These are phyloP conservation scores for Blakeslea trispora DNA, from an alignment of 371 early-diverging fungal genomes.

Conservation along the genomic window DNA sequence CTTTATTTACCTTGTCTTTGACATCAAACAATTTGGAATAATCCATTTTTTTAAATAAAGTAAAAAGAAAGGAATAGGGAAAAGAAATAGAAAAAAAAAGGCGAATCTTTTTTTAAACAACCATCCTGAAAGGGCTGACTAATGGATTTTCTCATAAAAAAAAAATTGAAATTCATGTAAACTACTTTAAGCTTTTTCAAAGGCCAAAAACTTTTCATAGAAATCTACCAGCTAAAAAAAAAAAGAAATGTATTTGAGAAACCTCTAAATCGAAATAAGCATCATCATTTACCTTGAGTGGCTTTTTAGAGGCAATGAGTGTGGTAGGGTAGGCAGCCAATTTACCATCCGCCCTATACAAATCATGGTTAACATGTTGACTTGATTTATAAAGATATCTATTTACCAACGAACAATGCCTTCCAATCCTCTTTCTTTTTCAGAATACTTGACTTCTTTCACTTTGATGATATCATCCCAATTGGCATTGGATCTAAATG, in stretches of 20 bases:
- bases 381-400: background rate
- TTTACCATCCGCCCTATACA: slow-evolving; percentile 9
- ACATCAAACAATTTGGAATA: slow-evolving; percentile 64
- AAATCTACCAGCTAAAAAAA: slow-evolving; percentile 10
- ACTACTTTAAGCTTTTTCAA: slow-evolving; percentile 10
- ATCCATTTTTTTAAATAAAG: slow-evolving; percentile 49
- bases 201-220: slow-evolving; percentile 11
- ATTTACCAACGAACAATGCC: slow-evolving; percentile 1
- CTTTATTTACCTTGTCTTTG: slow-evolving; percentile 49
- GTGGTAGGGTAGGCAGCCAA: slow-evolving; percentile 3
- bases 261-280: too few species aligned
- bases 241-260: too few species aligned
- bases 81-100: background rate
- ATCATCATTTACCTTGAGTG: too few species aligned
- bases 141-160: too few species aligned
- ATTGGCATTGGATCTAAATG: background rate
- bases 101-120: background rate
- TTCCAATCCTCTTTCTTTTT: background rate
- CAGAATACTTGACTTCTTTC: background rate
- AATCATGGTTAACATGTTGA: background rate
- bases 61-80: too few species aligned
- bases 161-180: too few species aligned
- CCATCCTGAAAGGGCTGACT: too few species aligned
- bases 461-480: background rate
- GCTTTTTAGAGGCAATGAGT: slow-evolving; percentile 1